A percentile compares a stretch with the other conserved stretches of the same genome.
Conservation (phyloP, 169 alveolate species). For the Ichthyophthirius multifiliis region DNA sequence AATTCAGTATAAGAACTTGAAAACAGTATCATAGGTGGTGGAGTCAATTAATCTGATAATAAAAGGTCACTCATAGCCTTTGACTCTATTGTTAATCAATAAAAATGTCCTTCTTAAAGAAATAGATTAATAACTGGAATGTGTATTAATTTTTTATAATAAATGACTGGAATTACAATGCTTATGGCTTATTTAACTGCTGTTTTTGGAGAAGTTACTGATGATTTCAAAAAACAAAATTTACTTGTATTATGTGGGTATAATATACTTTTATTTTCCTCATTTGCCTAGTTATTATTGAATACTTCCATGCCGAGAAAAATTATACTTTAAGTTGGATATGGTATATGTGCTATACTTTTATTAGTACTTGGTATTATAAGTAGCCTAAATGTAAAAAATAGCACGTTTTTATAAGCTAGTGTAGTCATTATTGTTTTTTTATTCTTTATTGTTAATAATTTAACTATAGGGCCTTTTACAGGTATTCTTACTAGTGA, state of each 20-base stretch:
- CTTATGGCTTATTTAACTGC: not conserved
- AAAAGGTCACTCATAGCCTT: too few relatives aligned
- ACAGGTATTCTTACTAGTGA: not conserved
- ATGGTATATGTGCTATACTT: not conserved
- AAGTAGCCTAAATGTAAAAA: not conserved
- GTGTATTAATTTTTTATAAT: not conserved
- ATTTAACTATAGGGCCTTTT: not conserved
- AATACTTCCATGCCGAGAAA: conserved; percentile 7
- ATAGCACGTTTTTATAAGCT: not conserved
- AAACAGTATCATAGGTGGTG: not conserved
- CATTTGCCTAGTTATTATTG: not conserved
- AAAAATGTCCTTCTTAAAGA: not conserved
- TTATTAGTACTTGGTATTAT: not conserved
- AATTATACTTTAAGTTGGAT: not conserved
- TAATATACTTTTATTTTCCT: not conserved
- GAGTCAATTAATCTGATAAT: not conserved
- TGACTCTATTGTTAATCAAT: too few relatives aligned
- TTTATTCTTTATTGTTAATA: not conserved
- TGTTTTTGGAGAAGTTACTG: not conserved
- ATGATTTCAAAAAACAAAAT: not conserved
- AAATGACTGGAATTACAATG: not conserved
- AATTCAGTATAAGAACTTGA: not conserved
- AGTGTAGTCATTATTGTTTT: not conserved
- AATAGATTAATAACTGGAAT: not conserved
- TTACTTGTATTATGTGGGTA: not conserved